Evolutionary conservation across 164 flowering plant genomes (phyloP).

Genomic region (Cinnamomum micranthum): DNA sequence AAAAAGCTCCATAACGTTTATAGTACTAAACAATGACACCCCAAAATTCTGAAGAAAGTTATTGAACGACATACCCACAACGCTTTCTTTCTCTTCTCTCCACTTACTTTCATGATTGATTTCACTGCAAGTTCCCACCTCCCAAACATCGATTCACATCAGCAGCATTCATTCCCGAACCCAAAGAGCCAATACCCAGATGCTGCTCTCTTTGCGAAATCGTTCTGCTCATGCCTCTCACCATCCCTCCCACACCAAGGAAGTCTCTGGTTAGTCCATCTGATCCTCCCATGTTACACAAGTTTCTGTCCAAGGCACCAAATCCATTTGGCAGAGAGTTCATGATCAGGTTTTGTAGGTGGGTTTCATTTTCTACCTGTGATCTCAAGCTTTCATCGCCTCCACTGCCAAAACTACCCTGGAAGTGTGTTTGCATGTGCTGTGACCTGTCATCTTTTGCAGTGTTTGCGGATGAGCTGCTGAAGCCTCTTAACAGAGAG

Average conservation of each 20-base stretch:
- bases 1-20: no score
- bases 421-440: constrained; percentile 17
- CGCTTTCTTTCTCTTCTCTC: no score
- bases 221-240: constrained; percentile 37
- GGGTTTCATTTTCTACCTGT: constrained; percentile 34
- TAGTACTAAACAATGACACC: no score
- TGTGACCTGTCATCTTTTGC: constrained; percentile 17
- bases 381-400: constrained; percentile 23
- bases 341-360: constrained; percentile 52
- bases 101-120: no score
- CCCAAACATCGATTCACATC: background rate
- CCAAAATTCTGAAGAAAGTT: no score
- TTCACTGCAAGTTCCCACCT: background rate
- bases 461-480: constrained; percentile 8
- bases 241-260: constrained; percentile 72
- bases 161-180: background rate
- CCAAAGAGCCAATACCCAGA: background rate
- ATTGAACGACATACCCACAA: no score
- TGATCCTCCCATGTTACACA: constrained; percentile 33
- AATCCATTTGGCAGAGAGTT: constrained; percentile 48
- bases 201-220: background rate
- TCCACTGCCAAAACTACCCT: constrained; percentile 20
- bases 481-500: constrained; percentile 43
- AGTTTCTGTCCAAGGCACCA: constrained; percentile 32
- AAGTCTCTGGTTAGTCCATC: constrained; percentile 69